A percentile compares a stretch with the other conserved stretches of the same genome.
Evolutionary conservation across 2,329 filamentous ascomycete genomes (phyloP).

Genomic region (Diplodia sapinea): DNA sequence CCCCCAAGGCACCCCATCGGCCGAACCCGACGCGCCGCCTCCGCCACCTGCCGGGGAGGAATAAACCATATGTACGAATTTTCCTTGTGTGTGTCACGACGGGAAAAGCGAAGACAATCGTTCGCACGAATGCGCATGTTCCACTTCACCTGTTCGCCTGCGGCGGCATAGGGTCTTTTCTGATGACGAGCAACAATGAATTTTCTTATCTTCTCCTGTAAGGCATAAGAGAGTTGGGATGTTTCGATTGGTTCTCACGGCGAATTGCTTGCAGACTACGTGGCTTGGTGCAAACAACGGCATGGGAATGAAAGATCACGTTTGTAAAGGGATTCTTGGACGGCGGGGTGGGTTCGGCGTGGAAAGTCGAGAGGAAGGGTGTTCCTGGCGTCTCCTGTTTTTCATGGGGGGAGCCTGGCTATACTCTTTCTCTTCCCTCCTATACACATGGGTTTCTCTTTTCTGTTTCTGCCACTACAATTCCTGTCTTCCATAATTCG

Average conservation of each 20-base stretch:
- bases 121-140: constrained; percentile 1
- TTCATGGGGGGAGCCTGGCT: background rate
- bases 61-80: constrained; percentile 17
- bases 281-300: background rate
- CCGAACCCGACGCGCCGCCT: background rate
- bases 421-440: background rate
- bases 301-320: background rate
- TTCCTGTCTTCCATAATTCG: background rate
- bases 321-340: background rate
- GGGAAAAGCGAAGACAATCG: constrained; percentile 22
- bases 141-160: background rate
- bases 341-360: background rate
- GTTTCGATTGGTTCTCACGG: constrained; percentile 2
- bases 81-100: constrained; percentile 7
- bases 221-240: constrained; percentile 19
- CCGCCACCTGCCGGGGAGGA: background rate
- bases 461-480: background rate
- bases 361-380: background rate
- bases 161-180: background rate
- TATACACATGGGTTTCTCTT: constrained; percentile 1
- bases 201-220: constrained; percentile 13
- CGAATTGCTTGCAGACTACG: constrained; percentile 1
- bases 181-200: constrained; percentile 24
- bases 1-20: constrained; percentile 20
- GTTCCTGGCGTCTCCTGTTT: background rate